phyloP scores from a whole-genome alignment of 2,329 filamentous ascomycete genomes.

The Xylariaceae sp. region DNA sequence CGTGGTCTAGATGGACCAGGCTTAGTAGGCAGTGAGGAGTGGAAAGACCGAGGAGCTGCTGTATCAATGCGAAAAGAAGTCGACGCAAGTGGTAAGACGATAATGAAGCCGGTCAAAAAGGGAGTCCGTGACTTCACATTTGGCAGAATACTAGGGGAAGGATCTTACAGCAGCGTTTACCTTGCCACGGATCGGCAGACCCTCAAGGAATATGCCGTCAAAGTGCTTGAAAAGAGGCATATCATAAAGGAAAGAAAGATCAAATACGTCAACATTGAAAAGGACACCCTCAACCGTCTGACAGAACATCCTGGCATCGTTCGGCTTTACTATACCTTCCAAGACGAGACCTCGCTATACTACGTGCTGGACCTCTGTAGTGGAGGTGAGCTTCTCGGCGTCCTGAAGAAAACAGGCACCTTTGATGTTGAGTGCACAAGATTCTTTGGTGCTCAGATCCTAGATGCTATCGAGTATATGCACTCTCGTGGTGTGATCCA shows the following conservation, averaged over 20 bases:
- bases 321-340: conserved; percentile 96
- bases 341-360: conserved; percentile 92
- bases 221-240: conserved; percentile 95
- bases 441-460: conserved; percentile 93
- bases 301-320: conserved; percentile 97
- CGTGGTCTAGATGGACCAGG: conserved; percentile 40
- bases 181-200: conserved; percentile 91
- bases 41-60: conserved; percentile 93
- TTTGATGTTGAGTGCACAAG: conserved; percentile 93
- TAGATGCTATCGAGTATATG: conserved; percentile 98
- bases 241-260: conserved; percentile 99
- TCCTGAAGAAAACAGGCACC: conserved; percentile 88
- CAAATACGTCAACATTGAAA: conserved; percentile 99
- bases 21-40: conserved; percentile 73
- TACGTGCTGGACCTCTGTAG: conserved; percentile 93
- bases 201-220: conserved; percentile 94
- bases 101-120: conserved; percentile 86
- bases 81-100: conserved; percentile 76
- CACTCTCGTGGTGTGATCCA: conserved; percentile 94
- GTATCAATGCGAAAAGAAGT: conserved; percentile 76
- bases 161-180: conserved; percentile 95
- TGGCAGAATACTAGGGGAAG: conserved; percentile 84
- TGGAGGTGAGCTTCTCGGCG: conserved; percentile 85
- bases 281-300: conserved; percentile 91
- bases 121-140: conserved; percentile 97